Base-by-base conservation (phyloP, 129 eudicot genomes). In the Sambucus nigra region DNA sequence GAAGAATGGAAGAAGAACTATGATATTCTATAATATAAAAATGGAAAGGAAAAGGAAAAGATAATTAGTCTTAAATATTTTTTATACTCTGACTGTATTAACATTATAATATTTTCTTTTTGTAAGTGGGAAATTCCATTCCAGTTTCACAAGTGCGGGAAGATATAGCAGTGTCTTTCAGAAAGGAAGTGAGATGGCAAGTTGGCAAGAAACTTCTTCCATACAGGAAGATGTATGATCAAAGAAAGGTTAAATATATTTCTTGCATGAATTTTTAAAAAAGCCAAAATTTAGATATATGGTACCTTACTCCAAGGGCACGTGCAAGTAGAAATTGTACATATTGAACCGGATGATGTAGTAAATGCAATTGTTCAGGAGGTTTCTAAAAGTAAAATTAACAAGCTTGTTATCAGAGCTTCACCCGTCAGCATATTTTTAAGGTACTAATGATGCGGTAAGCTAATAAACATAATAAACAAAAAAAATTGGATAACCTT, bases 351-450 rank as follows among this genome's bases (percentile, higher is more conserved):
- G 3, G 95, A 84, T 51, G 88, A 89, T 69, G 69, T 81, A 6
- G 84, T 46, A 3, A 57, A 59, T 44, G 81, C 88, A n/a, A 73
- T 89, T 64, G 61, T 62, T 33, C 56, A 21, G 26, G 85, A 78
- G 59, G 66, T 89, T 59, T 20, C 59, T 0, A 80, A 69, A 39
- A 6, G 68, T 32, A 63, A 21, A 31, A 81, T 81, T 5, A 70
- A 45, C 42, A 79, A 79, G 54, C 97, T 89, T 79, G 97, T 89
- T 54, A 78, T 89, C 17, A 95, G 97, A 47, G 74, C 93, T 65
- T 80, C 97, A 22, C 78, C 95, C 19, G 78, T 75, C 31, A 69
- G 85, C 66, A 45, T 88, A 58, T 84, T 88, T 54, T 76, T 88
- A n/a, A 82, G 95, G 95, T 86, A 70, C 54, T 25, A 18, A 33